These are phyloP conservation scores for Bipolaris sorokiniana DNA, from an alignment of 2,329 filamentous ascomycete genomes.

Conservation along the genomic window DNA sequence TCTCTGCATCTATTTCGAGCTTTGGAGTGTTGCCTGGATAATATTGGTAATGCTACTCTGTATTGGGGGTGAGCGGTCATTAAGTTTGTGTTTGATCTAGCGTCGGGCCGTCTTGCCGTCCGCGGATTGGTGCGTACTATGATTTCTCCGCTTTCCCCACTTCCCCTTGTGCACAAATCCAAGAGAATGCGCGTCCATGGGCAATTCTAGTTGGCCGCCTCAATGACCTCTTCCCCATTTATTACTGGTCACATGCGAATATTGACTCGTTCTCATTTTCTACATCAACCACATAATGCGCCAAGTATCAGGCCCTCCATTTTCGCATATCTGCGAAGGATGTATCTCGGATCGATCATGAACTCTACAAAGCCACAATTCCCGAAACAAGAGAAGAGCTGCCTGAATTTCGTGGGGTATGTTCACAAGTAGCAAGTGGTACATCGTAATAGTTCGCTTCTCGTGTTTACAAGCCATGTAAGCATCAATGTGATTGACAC, in stretches of 20 bases:
- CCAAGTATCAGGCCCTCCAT: not conserved
- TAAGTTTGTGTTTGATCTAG: not conserved
- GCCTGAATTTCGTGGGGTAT: not conserved
- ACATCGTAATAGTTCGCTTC: not conserved
- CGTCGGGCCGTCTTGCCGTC: slow-evolving; percentile 3
- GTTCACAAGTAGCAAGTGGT: not conserved
- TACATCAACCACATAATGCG: not conserved
- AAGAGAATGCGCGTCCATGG: not conserved
- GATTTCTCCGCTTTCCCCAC: not conserved
- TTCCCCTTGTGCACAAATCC: not conserved
- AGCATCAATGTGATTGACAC: not conserved
- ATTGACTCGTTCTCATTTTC: not conserved
- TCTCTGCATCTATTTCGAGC: not conserved
- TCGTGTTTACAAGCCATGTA: not conserved
- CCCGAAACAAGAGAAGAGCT: not conserved
- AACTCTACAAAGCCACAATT: not conserved
- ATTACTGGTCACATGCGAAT: not conserved
- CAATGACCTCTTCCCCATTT: not conserved
- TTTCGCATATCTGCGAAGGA: not conserved
- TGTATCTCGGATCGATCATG: no score
- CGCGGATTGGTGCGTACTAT: not conserved
- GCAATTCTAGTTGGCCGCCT: not conserved
- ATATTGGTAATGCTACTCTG: not conserved
- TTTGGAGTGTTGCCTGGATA: not conserved
- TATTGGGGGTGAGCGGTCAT: not conserved